Evolutionary conservation across 192 early-diverging fungal genomes (phyloP), one percentile per base, ranked within the genome.

Genomic region (Piromyces sp.): DNA sequence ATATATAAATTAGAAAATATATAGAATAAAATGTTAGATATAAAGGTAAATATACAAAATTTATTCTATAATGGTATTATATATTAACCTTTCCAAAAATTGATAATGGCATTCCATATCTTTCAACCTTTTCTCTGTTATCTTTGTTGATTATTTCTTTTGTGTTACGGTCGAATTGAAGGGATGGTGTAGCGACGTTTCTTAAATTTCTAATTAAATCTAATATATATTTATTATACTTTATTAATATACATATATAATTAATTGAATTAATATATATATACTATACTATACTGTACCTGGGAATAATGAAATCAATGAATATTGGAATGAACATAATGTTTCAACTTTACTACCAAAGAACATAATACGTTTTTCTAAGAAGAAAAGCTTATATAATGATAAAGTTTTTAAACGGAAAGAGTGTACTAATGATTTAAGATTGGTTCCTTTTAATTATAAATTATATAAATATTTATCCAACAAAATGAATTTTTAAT

Each of bases 341-440:
- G 88, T 86, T 81, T 95, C 94, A 11, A 95, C 94, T 78, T 91
- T 91, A 42, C 92, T 91, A n/a, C 94, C 94, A 86, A 93, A 95
- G 84, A 95, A 95, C 79, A 95, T 37, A 86, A 93, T 91, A 85
- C 91, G 85, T 81, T 93, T 95, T 80, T 93, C 93, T 30, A 95
- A 84, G 15, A 95, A 82, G 29, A 95, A 80, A n/a, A 95, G 84
- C 82, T 95, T 95, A n/a, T 93, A 84, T 7, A 95, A 85, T 30
- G 90, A 89, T 79, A 95, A 83, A 17, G 94, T 93, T 81, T 94
- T 94, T 81, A 89, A 90, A 83, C 89, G 92, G 86, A 94, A 95
- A 81, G 89, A 92, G 83, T 89, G 88, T 15, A 94, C 83, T 33
- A 95, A 81, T 82, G 94, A 93, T 2, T 93, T 86, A 13, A 95